These are phyloP conservation scores for Melampsora occidentalis DNA, from an alignment of 1,284 basidiomycete genomes.

Conservation along the genomic window DNA sequence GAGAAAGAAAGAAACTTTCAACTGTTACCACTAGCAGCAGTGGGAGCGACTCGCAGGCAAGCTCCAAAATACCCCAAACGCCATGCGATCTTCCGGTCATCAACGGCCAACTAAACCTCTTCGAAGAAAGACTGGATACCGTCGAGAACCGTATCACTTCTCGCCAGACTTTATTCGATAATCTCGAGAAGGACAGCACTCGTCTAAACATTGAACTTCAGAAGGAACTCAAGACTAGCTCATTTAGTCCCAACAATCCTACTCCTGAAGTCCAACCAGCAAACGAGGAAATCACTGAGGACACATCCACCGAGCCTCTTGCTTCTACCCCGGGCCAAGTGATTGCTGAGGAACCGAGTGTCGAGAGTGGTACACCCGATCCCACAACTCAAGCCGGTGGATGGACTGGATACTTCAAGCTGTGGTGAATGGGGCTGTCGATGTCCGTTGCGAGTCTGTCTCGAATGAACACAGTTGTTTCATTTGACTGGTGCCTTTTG, in stretches of 20 bases:
- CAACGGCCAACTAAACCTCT: slow-evolving; percentile 6
- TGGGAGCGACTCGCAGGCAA: slow-evolving; percentile 13
- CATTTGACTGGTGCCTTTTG: too few relatives aligned
- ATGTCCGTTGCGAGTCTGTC: too few relatives aligned
- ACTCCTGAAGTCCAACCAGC: background rate
- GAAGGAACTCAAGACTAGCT: slow-evolving; percentile 10
- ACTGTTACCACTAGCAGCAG: slow-evolving; percentile 27
- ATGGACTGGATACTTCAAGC: slow-evolving; percentile 30
- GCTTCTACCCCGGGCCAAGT: background rate
- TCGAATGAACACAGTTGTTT: too few relatives aligned
- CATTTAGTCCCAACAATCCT: background rate
- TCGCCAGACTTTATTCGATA: slow-evolving; percentile 19
- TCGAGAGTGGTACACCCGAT: background rate
- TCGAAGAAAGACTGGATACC: slow-evolving; percentile 31
- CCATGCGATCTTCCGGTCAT: slow-evolving; percentile 19
- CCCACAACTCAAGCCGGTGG: background rate
- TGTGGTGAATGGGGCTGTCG: background rate
- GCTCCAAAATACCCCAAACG: slow-evolving; percentile 9
- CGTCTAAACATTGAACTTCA: slow-evolving; percentile 22
- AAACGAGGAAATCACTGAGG: background rate
- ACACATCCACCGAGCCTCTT: background rate
- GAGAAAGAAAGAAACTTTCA: slow-evolving; percentile 31
- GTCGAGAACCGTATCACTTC: slow-evolving; percentile 25
- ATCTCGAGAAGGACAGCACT: slow-evolving; percentile 14
- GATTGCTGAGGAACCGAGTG: background rate